Conservation (phyloP, 1,139 yeast species). For the Geotrichum reessii region DNA sequence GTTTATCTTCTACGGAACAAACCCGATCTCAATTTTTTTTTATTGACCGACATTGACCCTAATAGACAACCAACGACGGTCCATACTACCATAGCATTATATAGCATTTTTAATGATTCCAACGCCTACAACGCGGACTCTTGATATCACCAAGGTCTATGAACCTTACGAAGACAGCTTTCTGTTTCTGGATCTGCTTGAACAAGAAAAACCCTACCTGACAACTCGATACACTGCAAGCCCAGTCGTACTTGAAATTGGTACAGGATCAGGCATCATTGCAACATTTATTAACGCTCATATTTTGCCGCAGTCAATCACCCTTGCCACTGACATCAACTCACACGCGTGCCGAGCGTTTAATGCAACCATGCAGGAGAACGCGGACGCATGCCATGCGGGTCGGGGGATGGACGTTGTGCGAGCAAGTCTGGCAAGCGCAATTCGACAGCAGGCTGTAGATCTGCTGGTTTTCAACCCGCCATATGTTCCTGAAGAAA, state of each 20-base stretch:
- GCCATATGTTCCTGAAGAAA: slow-evolving; percentile 81
- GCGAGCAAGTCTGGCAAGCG: slow-evolving; percentile 52
- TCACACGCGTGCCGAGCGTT: slow-evolving; percentile 66
- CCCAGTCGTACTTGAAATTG: slow-evolving; percentile 62
- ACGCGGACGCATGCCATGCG: slow-evolving; percentile 34
- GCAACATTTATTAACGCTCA: slow-evolving; percentile 61
- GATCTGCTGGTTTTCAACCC: slow-evolving; percentile 86
- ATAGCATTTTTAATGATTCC: slow-evolving; percentile 42
- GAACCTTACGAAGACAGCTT: slow-evolving; percentile 95
- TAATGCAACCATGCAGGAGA: slow-evolving; percentile 45
- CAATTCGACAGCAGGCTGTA: slow-evolving; percentile 44
- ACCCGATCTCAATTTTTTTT: background rate
- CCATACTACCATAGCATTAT: background rate
- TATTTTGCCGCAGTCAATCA: slow-evolving; percentile 46
- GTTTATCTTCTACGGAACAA: background rate
- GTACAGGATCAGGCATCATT: slow-evolving; percentile 87
- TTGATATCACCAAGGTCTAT: slow-evolving; percentile 57
- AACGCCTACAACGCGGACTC: slow-evolving; percentile 46
- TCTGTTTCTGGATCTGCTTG: slow-evolving; percentile 72
- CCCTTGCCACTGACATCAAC: slow-evolving; percentile 70
- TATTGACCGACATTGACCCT: too few species aligned
- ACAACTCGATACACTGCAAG: background rate
- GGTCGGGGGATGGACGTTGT: slow-evolving; percentile 45
- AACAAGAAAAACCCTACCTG: slow-evolving; percentile 43
- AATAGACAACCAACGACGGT: background rate